Conservation (phyloP, 108 stramenopile genomes). For the Stephanodiscus triporus region DNA sequence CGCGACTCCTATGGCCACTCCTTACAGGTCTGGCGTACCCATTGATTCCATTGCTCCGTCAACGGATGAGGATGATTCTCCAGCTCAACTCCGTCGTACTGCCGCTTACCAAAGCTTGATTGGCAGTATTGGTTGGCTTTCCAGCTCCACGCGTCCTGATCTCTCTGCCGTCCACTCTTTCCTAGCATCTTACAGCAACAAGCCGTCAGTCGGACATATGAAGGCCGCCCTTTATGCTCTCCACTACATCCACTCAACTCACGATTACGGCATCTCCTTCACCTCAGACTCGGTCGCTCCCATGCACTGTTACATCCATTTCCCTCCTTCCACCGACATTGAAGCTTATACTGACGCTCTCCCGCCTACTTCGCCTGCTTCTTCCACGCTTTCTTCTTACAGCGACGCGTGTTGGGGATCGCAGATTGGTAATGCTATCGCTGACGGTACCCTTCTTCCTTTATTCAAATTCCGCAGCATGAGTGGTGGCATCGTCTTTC, state of each 20-base stretch:
- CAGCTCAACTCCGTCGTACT: too few species aligned
- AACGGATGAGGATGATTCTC: slow-evolving; percentile 5
- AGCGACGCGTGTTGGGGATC: not conserved
- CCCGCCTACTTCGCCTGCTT: not conserved
- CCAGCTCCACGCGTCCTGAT: slow-evolving; percentile 18
- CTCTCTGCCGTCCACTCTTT: slow-evolving; percentile 10
- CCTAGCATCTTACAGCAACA: slow-evolving; percentile 12
- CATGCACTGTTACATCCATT: slow-evolving; percentile 1
- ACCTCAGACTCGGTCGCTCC: not conserved
- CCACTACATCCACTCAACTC: slow-evolving; percentile 12
- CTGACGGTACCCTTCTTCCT: slow-evolving; percentile 9
- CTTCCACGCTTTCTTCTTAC: slow-evolving; percentile 5
- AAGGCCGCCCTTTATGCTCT: slow-evolving; percentile 14
- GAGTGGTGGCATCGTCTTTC: slow-evolving; percentile 19
- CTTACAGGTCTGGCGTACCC: slow-evolving; percentile 32
- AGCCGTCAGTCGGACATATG: not conserved
- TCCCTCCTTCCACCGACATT: slow-evolving; percentile 8
- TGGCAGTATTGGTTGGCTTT: slow-evolving; percentile 28
- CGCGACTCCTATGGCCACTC: slow-evolving; percentile 18
- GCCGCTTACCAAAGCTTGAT: too few species aligned
- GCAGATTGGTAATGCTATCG: not conserved
- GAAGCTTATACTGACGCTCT: slow-evolving; percentile 12
- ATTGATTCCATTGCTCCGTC: slow-evolving; percentile 23
- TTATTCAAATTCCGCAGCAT: slow-evolving; percentile 21
- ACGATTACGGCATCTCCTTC: slow-evolving; percentile 22